Evolutionary conservation across 768 basidiomycete species (phyloP).

Genomic region (Tylopilus vinaceipallidus): DNA sequence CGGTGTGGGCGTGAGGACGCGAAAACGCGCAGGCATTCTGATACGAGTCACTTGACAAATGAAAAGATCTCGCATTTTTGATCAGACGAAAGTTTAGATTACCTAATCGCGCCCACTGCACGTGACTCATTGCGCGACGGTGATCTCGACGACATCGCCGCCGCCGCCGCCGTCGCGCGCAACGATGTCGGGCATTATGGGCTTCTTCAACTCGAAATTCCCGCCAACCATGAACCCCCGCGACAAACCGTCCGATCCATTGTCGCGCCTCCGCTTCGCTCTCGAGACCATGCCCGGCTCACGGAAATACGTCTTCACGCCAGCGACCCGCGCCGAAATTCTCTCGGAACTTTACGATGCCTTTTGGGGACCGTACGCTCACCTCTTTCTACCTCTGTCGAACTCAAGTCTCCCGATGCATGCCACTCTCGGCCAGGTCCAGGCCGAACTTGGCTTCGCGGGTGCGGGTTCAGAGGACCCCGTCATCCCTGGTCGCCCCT

Average conservation of each 20-base stretch:
- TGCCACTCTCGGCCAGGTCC: conserved; percentile 67
- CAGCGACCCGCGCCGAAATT: conserved; percentile 73
- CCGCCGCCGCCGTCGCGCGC: too few relatives aligned
- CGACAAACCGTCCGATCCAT: conserved; percentile 57
- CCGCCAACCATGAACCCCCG: conserved; percentile 53
- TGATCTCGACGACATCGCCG: too few relatives aligned
- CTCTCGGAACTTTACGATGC: conserved; percentile 78
- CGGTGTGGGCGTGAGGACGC: too few relatives aligned
- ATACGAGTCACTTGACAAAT: too few relatives aligned
- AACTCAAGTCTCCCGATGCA: conserved; percentile 62
- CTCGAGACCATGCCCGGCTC: conserved; percentile 82
- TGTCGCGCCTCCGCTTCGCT: conserved; percentile 70
- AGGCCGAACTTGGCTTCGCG: conserved; percentile 52
- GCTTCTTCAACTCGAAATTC: conserved; percentile 49
- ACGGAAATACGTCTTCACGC: conserved; percentile 73
- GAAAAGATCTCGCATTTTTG: too few relatives aligned
- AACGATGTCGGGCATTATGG: conserved; percentile 42
- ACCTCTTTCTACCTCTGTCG: conserved; percentile 68
- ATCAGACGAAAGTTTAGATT: too few relatives aligned
- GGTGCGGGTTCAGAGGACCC: conserved; percentile 62
- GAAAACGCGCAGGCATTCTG: too few relatives aligned
- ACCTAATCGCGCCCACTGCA: too few relatives aligned
- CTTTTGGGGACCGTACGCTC: conserved; percentile 76
- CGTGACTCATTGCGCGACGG: too few relatives aligned
- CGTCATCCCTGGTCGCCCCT: conserved; percentile 67